These are phyloP conservation scores for Mycogone perniciosa DNA, from an alignment of 2,329 filamentous ascomycete genomes.

Conservation along the genomic window DNA sequence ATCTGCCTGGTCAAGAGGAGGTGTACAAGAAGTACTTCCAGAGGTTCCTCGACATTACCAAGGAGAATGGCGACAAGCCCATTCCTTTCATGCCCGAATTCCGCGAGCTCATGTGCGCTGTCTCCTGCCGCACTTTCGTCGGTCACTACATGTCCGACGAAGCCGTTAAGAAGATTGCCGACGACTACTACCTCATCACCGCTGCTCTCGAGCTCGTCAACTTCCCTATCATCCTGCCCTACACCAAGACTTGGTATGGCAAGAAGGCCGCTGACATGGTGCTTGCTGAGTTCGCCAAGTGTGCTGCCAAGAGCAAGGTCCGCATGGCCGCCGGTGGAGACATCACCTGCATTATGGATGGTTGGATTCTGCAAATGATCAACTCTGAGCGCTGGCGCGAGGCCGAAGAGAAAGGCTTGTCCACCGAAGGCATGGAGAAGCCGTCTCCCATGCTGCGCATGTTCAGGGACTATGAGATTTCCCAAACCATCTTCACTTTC, in stretches of 20 bases:
- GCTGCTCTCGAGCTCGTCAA: slow-evolving; percentile 95
- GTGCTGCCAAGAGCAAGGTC: slow-evolving; percentile 87
- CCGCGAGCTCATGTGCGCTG: slow-evolving; percentile 89
- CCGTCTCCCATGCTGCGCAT: slow-evolving; percentile 75
- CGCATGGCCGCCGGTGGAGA: slow-evolving; percentile 85
- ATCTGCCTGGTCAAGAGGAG: slow-evolving; percentile 87
- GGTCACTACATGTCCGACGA: slow-evolving; percentile 91
- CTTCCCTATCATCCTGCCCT: slow-evolving; percentile 93
- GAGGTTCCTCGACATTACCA: slow-evolving; percentile 68
- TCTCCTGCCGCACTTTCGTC: slow-evolving; percentile 94
- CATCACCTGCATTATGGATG: slow-evolving; percentile 89
- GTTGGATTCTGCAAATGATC: slow-evolving; percentile 84
- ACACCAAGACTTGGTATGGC: slow-evolving; percentile 93
- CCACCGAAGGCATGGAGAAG: slow-evolving; percentile 67
- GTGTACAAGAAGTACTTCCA: slow-evolving; percentile 85
- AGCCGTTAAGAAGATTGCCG: slow-evolving; percentile 85
- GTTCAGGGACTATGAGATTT: slow-evolving; percentile 86
- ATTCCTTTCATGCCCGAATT: slow-evolving; percentile 86
- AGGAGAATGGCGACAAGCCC: slow-evolving; percentile 64
- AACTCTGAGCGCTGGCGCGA: slow-evolving; percentile 77
- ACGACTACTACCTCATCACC: slow-evolving; percentile 96
- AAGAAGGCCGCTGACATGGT: slow-evolving; percentile 95
- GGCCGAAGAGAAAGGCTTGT: slow-evolving; percentile 65
- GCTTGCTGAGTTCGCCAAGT: slow-evolving; percentile 80
- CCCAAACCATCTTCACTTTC: slow-evolving; percentile 92